Evolutionary conservation across 2,329 filamentous ascomycete genomes (phyloP).

Genomic region (Fusarium torreyae): DNA sequence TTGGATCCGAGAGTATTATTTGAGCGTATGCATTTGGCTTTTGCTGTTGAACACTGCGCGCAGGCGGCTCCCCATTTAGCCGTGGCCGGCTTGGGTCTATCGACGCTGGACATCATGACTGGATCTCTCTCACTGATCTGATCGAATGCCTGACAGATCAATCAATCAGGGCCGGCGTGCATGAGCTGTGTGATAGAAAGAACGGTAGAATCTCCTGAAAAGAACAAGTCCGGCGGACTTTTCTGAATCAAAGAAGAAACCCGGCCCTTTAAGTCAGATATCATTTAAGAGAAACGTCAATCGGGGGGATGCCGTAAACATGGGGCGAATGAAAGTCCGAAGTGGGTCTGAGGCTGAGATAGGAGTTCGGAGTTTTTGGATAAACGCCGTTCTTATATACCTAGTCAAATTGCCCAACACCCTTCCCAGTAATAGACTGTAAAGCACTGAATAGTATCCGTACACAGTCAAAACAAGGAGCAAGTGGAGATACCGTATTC

Average conservation of each 20-base stretch:
- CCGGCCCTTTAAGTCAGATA: neutral
- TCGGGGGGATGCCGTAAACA: conserved; percentile 16
- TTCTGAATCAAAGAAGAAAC: conserved; percentile 20
- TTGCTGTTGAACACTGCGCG: conserved; percentile 63
- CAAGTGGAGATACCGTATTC: neutral
- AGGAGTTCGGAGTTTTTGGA: conserved; percentile 2
- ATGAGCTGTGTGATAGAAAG: conserved; percentile 26
- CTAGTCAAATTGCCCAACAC: neutral
- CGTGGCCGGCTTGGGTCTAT: conserved; percentile 53
- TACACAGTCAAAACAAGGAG: neutral
- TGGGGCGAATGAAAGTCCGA: conserved; percentile 30
- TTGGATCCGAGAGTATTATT: conserved; percentile 56
- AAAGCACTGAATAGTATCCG: neutral
- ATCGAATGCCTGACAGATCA: neutral
- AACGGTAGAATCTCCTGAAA: conserved; percentile 7
- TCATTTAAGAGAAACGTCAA: conserved; percentile 25
- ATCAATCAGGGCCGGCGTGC: conserved; percentile 1
- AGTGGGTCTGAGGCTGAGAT: conserved; percentile 22
- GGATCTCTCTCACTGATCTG: neutral
- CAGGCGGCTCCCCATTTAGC: conserved; percentile 67
- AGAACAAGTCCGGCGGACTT: conserved; percentile 50
- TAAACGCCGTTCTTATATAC: neutral
- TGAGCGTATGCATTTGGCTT: conserved; percentile 66
- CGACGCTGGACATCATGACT: conserved; percentile 32
- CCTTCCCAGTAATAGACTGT: neutral